Evolutionary conservation across 1,139 yeast genomes (phyloP), one percentile per base, ranked within the genome.

Genomic region (Geotrichum bryndzae): DNA sequence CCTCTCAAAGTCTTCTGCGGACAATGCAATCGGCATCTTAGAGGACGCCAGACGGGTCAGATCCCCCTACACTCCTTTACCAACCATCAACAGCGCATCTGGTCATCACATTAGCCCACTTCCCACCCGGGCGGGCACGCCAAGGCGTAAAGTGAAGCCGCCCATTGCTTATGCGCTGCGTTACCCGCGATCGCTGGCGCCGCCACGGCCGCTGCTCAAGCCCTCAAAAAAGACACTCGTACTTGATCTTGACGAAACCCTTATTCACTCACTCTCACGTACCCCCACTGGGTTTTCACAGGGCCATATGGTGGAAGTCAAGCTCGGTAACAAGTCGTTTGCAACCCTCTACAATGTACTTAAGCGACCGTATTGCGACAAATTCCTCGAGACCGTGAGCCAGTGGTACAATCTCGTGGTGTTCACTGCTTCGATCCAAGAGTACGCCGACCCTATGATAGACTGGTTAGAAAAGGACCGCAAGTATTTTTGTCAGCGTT

Each of bases 361-460:
- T 70, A 94, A 92, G 72, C 80, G 99, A 63, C 99, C 99, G 0
- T 88, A 81, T 70, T 94, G 97, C 71, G 97, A 90, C 73, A 83
- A 84, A 67, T 94, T 94, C 71, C 78, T 94, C 38, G 80, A 84
- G 63, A 88, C 86, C 65, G 95, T 91, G 15, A 79, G 87, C 61
- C 84, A 85, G 69, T 94, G 98, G 98, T 94, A 85, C 74, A 89
- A 90, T 68, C 77, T 94, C 53, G 65, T 63, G 4, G 53, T 63
- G 6, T 62, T 58, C 53, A 62, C 99, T 0, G 99, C 99, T 1
- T 87, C 96, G 58, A 95, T 94, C 63, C 86, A 86, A 74, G 97
- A 91, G 72, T 94, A 94, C 70, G 99, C 99, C 0, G 99, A 94
- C 71, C 99, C 99, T 0, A 95, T 94, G 64, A 90, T 94, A 59